These are phyloP conservation scores for Combretum micranthum DNA, from an alignment of 345 rosid species.

Conservation along the genomic window DNA sequence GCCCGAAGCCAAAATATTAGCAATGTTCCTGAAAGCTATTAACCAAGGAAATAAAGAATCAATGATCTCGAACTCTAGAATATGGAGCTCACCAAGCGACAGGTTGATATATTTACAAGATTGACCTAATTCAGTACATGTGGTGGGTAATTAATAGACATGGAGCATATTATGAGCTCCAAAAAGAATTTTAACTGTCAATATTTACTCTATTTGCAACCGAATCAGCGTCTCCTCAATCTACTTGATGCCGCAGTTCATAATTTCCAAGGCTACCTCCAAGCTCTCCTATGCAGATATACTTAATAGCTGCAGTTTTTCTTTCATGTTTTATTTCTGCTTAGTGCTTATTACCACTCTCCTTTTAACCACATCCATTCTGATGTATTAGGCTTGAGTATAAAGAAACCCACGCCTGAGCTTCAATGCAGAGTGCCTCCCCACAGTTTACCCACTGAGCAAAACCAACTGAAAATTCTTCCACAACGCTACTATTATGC, in stretches of 20 bases:
- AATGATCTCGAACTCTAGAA: slow-evolving; percentile 27
- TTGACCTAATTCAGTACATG: slow-evolving; percentile 11
- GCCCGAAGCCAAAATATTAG: slow-evolving; percentile 15
- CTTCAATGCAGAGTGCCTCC: slow-evolving; percentile 66
- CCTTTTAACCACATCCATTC: too few species aligned
- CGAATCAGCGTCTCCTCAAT: slow-evolving; percentile 9
- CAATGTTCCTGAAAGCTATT: slow-evolving; percentile 10
- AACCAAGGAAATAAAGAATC: slow-evolving; percentile 35
- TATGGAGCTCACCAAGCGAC: slow-evolving; percentile 25
- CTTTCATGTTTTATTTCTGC: too few species aligned
- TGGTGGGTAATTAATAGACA: too few species aligned
- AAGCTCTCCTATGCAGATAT: too few species aligned
- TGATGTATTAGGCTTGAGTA: too few species aligned
- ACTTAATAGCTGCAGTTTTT: too few species aligned
- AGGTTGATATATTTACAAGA: slow-evolving; percentile 36
- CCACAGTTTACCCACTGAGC: slow-evolving; percentile 73
- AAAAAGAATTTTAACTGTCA: slow-evolving; percentile 28
- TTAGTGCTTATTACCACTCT: too few species aligned
- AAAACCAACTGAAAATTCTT: slow-evolving; percentile 73
- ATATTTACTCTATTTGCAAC: slow-evolving; percentile 41
- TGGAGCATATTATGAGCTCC: slow-evolving; percentile 22
- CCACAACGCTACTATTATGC: slow-evolving; percentile 25
- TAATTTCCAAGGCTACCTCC: too few species aligned
- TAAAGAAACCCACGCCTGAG: slow-evolving; percentile 1
- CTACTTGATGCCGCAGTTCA: too few species aligned